Conservation (phyloP, 2,329 filamentous ascomycete genomes). For the Ilyonectria robusta region DNA sequence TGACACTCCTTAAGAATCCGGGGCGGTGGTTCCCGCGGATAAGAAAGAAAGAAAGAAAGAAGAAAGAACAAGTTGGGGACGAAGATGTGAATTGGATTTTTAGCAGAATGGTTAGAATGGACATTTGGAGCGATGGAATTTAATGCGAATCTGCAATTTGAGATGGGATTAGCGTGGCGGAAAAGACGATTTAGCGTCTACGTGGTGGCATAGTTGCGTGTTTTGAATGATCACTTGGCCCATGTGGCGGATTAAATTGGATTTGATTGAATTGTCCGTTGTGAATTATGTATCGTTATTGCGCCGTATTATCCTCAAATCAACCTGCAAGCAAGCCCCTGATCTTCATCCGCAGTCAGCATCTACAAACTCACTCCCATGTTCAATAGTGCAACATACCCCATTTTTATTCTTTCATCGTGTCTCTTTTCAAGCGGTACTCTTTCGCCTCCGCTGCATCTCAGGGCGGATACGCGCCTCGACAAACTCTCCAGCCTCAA, state of each 20-base stretch:
- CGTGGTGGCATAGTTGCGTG: conserved; percentile 4
- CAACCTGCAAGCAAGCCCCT: background rate
- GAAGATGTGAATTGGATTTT: conserved; percentile 2
- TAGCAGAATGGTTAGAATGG: conserved; percentile 13
- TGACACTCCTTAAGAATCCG: conserved; percentile 41
- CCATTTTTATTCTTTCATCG: background rate
- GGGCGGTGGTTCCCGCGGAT: conserved; percentile 6
- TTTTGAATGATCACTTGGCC: conserved; percentile 13
- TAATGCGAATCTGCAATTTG: conserved; percentile 13
- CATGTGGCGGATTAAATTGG: background rate
- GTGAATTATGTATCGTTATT: background rate
- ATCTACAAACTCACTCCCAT: background rate
- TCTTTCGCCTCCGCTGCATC: background rate
- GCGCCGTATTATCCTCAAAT: background rate
- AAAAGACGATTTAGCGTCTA: background rate
- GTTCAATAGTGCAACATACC: background rate
- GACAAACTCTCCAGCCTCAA: conserved; percentile 39
- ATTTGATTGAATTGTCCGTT: background rate
- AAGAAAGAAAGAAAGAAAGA: background rate
- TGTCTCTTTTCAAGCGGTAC: background rate
- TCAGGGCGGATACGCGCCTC: conserved; percentile 31
- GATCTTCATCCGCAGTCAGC: background rate
- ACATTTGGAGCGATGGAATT: background rate
- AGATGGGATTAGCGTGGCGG: background rate
- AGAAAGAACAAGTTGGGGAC: background rate